Evolutionary conservation across 2,329 filamentous ascomycete species (phyloP), one percentile per base, ranked within the genome.

Genomic region (Talaromyces sp.): DNA sequence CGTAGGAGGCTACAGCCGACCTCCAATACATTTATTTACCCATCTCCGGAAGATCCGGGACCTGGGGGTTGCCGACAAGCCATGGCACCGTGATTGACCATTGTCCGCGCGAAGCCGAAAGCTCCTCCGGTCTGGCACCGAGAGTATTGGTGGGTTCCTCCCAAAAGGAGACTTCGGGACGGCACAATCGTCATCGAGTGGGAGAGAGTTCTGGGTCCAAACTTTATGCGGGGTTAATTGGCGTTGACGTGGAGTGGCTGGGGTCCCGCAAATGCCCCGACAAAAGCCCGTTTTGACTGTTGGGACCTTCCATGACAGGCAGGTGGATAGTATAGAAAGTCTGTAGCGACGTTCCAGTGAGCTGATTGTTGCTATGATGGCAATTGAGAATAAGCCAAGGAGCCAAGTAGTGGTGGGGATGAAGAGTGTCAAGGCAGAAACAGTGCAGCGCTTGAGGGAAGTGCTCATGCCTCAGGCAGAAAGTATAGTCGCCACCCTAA

Each of bases 181-280:
- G 44, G 45, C 48, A 39, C 33, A 14, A 35, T 39, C 36, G 60
- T 63, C 60, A 62, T 63, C 36, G 55, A 58, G 42, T 56, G 20
- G n/a, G 20, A 41, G 24, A 49, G 35, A 56, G 52, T 44, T 47
- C 57, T 56, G 47, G 51, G 36, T 19, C 49, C 35, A 57, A 36
- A 40, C 22, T 51, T 49, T 24, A 33, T 51, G 57, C 55, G 60
- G 58, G 54, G 48, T 22, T 40, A 16, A 49, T 33, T 33, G 39
- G 41, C 22, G 47, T 33, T 22, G 24, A 40, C 13, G 35, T 43
- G 42, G 43, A 13, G 32, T 51, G 41, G 33, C 44, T 49, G 24
- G 16, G 41, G 47, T 19, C 42, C 56, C 55, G 50, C 53, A 49
- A 50, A 52, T 46, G 19, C 42, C 33, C 56, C 56, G 56, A 56